Base-by-base conservation (phyloP, 192 early-diverging fungal species). In the Coemansia sp. region DNA sequence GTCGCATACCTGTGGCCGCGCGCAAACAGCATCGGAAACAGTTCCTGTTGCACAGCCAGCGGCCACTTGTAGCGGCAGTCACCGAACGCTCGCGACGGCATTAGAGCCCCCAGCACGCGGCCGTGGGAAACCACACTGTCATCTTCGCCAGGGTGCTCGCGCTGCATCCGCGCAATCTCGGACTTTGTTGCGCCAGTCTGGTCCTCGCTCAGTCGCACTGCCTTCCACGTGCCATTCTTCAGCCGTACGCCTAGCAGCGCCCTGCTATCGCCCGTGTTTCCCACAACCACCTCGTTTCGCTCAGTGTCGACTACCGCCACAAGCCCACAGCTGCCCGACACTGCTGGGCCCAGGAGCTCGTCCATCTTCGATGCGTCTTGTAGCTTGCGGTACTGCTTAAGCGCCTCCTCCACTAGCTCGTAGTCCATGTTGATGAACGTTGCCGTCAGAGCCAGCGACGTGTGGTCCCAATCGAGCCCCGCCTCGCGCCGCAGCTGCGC, bases 31-130 rank as follows among this genome's bases (percentile, higher is more conserved):
- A 56, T 46, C 4, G 77, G 77, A 61, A 80, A 80, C 45, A 80
- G 45, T 19, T 69, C 77, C 58, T 89, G 85, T 69, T 86, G 83
- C 36, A 73, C 63, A 58, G 84, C 77, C 22, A 80, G 34, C 42
- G 88, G 68, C 90, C 90, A 89, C 77, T 91, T 89, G 78, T 87
- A 92, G 15, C 73, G 72, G 43, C 75, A 84, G 66, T 89, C 88
- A 19, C 91, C 91, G 78, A 90, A 91, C n/a, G 85, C 82, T 6
- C 84, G 71, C 25, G 83, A 81, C 32, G 82, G 80, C 61, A 77
- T 82, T 62, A 82, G 63, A 4, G 43, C 60, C n/a, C 87, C 88
- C 48, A 89, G 71, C 11, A 93, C 81, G 36, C 92, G 76, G 20
- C 90, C 84, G 2, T 74, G 55, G 13, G 41, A 59, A 11, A 87